These are phyloP conservation scores for Jamesozyma jinghongensis DNA, from an alignment of 805 yeast genomes.

Conservation along the genomic window DNA sequence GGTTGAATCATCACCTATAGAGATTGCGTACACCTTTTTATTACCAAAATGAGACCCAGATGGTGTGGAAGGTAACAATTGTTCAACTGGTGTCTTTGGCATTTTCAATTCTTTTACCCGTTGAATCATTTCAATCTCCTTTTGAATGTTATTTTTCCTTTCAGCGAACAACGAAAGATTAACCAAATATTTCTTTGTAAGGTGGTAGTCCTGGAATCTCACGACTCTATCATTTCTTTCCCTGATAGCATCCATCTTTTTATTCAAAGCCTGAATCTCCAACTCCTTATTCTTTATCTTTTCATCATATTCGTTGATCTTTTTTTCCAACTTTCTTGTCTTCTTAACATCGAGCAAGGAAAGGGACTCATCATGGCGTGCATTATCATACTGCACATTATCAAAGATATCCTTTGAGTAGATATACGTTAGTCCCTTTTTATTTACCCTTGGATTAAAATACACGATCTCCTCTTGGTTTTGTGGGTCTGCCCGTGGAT, in stretches of 20 bases:
- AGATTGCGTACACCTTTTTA: background rate
- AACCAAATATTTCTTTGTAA: slow-evolving; percentile 2
- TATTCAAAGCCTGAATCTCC: background rate
- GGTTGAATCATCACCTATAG: too few relatives aligned
- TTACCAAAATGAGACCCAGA: too few relatives aligned
- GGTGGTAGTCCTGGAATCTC: slow-evolving; percentile 1
- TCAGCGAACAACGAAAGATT: background rate
- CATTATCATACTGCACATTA: slow-evolving; percentile 16
- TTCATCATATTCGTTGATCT: slow-evolving; percentile 13
- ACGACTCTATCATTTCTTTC: background rate
- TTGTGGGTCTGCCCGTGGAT: slow-evolving; percentile 23
- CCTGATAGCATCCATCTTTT: background rate
- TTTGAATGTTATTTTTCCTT: background rate
- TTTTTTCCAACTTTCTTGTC: slow-evolving; percentile 2
- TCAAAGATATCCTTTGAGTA: slow-evolving; percentile 26
- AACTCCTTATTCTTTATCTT: slow-evolving; percentile 7
- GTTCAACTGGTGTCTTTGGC: background rate
- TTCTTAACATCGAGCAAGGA: too few relatives aligned
- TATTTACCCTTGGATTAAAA: slow-evolving; percentile 10
- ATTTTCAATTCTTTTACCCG: background rate
- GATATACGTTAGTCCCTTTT: slow-evolving; percentile 10
- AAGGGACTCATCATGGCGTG: slow-evolving; percentile 8
- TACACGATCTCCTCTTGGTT: slow-evolving; percentile 21
- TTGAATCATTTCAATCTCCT: background rate
- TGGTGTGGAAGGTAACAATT: too few relatives aligned